These are phyloP conservation scores for Zoysia pacifica DNA, from an alignment of 176 grass and related monocot genomes.

Conservation along the genomic window DNA sequence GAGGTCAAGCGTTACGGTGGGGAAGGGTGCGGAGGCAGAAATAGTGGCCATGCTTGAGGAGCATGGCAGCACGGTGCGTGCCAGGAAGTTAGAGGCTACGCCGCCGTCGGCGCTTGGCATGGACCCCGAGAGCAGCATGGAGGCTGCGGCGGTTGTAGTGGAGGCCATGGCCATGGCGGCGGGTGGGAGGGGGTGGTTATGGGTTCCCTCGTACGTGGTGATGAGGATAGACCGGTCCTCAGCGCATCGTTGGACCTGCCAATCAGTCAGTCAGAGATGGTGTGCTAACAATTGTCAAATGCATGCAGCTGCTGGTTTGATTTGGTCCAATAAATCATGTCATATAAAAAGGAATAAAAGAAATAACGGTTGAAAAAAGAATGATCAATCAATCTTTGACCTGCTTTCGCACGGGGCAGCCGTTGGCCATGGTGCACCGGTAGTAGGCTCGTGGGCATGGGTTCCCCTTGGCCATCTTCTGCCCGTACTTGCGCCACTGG, in stretches of 20 bases:
- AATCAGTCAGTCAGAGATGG: conserved; percentile 6
- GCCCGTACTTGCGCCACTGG: conserved; percentile 98
- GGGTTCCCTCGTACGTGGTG: conserved; percentile 91
- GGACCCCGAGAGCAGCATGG: conserved; percentile 90
- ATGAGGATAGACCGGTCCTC: conserved; percentile 81
- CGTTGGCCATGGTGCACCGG: conserved; percentile 93
- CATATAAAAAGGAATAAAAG: background rate
- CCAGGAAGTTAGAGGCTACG: conserved; percentile 61
- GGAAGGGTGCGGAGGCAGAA: conserved; percentile 88
- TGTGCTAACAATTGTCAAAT: too few relatives aligned
- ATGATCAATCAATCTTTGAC: conserved; percentile 24
- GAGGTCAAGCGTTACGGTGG: conserved; percentile 91
- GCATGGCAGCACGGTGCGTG: conserved; percentile 77
- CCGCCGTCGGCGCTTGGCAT: conserved; percentile 65
- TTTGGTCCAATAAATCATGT: background rate
- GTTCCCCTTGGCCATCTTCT: conserved; percentile 99
- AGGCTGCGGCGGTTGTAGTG: conserved; percentile 76
- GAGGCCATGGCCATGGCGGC: conserved; percentile 97
- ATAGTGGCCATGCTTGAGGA: conserved; percentile 88
- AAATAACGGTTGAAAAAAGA: background rate
- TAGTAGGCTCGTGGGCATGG: conserved; percentile 97
- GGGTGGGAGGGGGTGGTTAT: conserved; percentile 91
- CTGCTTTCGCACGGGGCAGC: conserved; percentile 94
- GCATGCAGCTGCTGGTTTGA: background rate
- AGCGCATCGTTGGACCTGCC: conserved; percentile 87